Conservation (phyloP, 1,284 basidiomycete genomes). For the Violaceomyces palustris region DNA sequence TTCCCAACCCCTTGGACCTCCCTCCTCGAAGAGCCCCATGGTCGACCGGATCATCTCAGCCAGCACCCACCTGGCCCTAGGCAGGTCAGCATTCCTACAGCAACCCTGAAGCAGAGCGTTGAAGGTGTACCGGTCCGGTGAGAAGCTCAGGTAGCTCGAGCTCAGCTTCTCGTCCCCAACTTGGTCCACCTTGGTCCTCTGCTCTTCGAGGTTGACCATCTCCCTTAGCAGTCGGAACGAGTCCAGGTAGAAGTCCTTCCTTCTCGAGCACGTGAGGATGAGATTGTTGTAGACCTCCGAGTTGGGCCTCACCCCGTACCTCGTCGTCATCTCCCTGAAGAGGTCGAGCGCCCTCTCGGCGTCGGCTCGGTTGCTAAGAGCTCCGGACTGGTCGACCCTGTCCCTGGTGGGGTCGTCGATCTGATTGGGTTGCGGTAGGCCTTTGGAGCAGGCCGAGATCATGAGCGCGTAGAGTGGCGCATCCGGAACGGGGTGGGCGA, state of each 20-base stretch:
- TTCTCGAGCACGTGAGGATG: conserved; percentile 66
- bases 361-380: conserved; percentile 57
- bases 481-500: conserved; percentile 78
- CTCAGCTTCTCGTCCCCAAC: conserved; percentile 4
- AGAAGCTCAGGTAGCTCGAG: conserved; percentile 53
- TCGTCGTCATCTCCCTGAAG: conserved; percentile 80
- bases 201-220: conserved; percentile 65
- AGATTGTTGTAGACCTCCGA: conserved; percentile 72
- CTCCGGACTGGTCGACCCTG: neutral
- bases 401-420: conserved; percentile 11
- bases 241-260: conserved; percentile 41
- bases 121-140: conserved; percentile 70
- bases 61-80: conserved; percentile 80
- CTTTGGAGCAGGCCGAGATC: conserved; percentile 76
- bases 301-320: conserved; percentile 63
- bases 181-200: conserved; percentile 65
- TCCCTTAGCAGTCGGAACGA: conserved; percentile 58
- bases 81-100: conserved; percentile 77
- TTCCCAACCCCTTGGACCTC: conserved; percentile 2
- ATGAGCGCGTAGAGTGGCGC: conserved; percentile 72
- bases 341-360: conserved; percentile 88
- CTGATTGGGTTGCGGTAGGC: conserved; percentile 55
- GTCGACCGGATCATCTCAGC: conserved; percentile 68
- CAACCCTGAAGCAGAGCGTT: conserved; percentile 80
- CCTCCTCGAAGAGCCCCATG: conserved; percentile 21